Conservation (phyloP, 306 rosid species). For the Begonia masoniana region DNA sequence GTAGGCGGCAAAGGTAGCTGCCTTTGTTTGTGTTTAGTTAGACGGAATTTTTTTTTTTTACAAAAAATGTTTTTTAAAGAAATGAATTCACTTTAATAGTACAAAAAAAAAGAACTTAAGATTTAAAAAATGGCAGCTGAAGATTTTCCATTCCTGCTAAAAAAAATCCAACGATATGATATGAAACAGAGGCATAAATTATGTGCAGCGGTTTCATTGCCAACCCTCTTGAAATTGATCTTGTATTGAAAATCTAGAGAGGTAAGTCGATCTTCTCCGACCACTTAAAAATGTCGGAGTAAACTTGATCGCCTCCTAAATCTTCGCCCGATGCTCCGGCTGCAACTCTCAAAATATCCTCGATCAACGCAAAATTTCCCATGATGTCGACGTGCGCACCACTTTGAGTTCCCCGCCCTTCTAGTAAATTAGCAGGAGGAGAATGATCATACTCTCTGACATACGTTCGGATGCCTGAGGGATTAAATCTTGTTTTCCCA, state of each 20-base stretch:
- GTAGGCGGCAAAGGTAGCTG: too few relatives aligned
- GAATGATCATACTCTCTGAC: conserved; percentile 64
- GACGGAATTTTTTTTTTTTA: too few relatives aligned
- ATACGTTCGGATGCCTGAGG: conserved; percentile 44
- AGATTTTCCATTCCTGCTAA: too few relatives aligned
- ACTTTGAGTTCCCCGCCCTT: conserved; percentile 79
- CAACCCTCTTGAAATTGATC: too few relatives aligned
- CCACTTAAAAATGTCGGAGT: conserved; percentile 66
- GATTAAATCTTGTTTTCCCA: conserved; percentile 68
- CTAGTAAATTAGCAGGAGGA: conserved; percentile 61
- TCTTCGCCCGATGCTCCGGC: conserved; percentile 69
- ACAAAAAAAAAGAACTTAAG: too few relatives aligned
- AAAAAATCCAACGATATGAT: too few relatives aligned
- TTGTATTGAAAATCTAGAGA: conserved; percentile 12
- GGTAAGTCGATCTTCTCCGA: conserved; percentile 55
- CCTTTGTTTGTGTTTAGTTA: too few relatives aligned
- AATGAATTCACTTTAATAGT: too few relatives aligned
- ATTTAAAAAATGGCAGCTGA: too few relatives aligned
- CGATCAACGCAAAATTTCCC: conserved; percentile 81
- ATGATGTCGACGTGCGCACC: conserved; percentile 87
- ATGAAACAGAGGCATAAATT: too few relatives aligned
- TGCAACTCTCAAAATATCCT: conserved; percentile 63
- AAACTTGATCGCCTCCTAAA: conserved; percentile 61
- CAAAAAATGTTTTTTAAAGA: too few relatives aligned
- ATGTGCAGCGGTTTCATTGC: too few relatives aligned